Conservation (phyloP, 352 stramenopile species). For the Phytophthora nicotianae region DNA sequence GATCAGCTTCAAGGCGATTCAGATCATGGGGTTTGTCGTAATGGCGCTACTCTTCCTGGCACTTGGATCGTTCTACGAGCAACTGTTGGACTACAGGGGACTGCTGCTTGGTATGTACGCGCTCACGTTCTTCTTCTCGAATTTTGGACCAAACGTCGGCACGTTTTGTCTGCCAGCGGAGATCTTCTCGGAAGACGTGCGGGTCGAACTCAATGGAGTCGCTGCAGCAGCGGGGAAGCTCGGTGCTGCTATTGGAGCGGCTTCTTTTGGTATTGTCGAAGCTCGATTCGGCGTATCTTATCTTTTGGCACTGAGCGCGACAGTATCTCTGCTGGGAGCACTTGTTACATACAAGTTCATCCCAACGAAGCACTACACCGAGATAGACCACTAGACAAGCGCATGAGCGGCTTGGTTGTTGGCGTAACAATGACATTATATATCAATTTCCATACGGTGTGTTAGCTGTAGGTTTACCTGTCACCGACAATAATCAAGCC, state of each 20-base stretch:
- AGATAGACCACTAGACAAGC: slow-evolving; percentile 17
- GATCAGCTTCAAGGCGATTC: slow-evolving; percentile 79
- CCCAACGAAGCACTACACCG: slow-evolving; percentile 49
- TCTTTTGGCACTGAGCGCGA: slow-evolving; percentile 60
- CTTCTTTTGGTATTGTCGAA: slow-evolving; percentile 70
- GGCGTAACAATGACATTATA: slow-evolving; percentile 18
- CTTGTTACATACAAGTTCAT: slow-evolving; percentile 73
- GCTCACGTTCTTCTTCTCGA: slow-evolving; percentile 90
- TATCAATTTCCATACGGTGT: slow-evolving; percentile 13
- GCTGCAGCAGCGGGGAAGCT: slow-evolving; percentile 80
- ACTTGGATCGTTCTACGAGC: slow-evolving; percentile 60
- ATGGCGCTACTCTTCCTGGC: slow-evolving; percentile 74
- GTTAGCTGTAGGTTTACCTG: neutral
- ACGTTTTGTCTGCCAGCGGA: slow-evolving; percentile 88
- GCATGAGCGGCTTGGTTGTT: slow-evolving; percentile 3
- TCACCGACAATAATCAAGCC: too few relatives aligned
- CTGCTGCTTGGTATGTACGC: slow-evolving; percentile 73
- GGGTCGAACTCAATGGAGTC: slow-evolving; percentile 85
- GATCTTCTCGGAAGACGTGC: slow-evolving; percentile 72
- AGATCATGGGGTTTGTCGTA: slow-evolving; percentile 78
- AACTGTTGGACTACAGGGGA: slow-evolving; percentile 45
- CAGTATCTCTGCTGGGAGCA: slow-evolving; percentile 64
- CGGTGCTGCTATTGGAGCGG: slow-evolving; percentile 63
- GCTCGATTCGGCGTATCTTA: slow-evolving; percentile 58
- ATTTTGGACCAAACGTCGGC: slow-evolving; percentile 88